Base-by-base conservation (phyloP, 2,329 filamentous ascomycete species). In the Talaromyces sp. region DNA sequence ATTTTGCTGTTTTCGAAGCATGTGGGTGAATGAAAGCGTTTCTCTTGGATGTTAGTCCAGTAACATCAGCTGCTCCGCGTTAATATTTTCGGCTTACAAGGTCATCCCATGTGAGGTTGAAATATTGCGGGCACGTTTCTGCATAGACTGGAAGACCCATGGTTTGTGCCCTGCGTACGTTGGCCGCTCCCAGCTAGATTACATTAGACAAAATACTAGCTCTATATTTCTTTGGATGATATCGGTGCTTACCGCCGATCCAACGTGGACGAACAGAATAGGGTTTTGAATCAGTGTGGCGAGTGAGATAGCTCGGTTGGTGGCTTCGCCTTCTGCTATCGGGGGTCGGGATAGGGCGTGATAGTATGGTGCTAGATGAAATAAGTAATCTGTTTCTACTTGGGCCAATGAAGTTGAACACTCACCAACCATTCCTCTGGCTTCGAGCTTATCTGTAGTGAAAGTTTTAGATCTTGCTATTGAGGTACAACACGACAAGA, bases 101-200 rank as follows among this genome's bases (percentile, higher is more conserved):
- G 49, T 81, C 75, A 6, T 79, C 76, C 15, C 81, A 79, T 0
- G 83, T 83, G 15, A 87, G 76, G 67, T 84, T 84, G 9, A 87
- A 78, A 67, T 87, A 87, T 65, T 87, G 85, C 3, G 85, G 85
- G 69, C 85, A 87, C 0, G 85, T 87, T 70, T 87, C 84, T 0
- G 83, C 85, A 67, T 84, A 83, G 17, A 87, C 78, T 0, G 85
- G 84, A 11, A 85, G 75, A 0, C 81, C 80, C 2, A 78, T 71
- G 4, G 80, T 81, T 69, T 87, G 84, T 0, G 85, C 84, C n/a
- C 77, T 72, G 25, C 82, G 79, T 27, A 50, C 47, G 2, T 50
- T 50, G 47, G 47, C 47, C 22, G 47, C 47, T 50, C 47, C 47
- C 5, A 50, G 47, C 47, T 50, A 50, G 22, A 8, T 2, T 3